Evolutionary conservation across 1,284 basidiomycete species (phyloP).

Genomic region (Leccinum angustisporum): DNA sequence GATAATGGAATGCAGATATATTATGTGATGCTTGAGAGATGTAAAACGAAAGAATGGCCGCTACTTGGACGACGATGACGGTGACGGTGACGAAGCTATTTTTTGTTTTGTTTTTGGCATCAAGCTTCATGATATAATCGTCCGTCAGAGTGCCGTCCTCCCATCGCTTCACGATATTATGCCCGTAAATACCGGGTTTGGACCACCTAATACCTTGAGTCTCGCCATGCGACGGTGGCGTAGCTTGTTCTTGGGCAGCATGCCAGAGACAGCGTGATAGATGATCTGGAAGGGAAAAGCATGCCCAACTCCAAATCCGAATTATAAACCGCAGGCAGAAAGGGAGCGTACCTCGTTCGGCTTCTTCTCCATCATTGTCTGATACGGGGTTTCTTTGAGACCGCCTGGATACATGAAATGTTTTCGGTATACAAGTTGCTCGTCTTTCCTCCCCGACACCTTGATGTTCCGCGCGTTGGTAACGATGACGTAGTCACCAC

Average conservation of each 20-base stretch:
- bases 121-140: conserved; percentile 43
- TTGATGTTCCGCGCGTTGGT: conserved; percentile 85
- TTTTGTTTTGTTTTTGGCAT: conserved; percentile 18
- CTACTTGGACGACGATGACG: conserved; percentile 15
- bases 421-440: conserved; percentile 86
- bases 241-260: conserved; percentile 95
- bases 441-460: conserved; percentile 88
- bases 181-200: conserved; percentile 66
- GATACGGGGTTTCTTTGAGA: conserved; percentile 86
- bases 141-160: conserved; percentile 68
- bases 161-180: conserved; percentile 73
- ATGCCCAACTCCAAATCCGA: background rate
- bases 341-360: conserved; percentile 82
- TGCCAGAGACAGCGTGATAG: conserved; percentile 91
- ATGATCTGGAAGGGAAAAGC: conserved; percentile 67
- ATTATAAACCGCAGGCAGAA: background rate
- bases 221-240: conserved; percentile 83
- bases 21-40: conserved; percentile 4
- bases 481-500: conserved; percentile 97
- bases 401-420: conserved; percentile 96
- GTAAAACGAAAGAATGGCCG: background rate
- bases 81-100: conserved; percentile 9
- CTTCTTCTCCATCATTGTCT: conserved; percentile 78
- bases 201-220: conserved; percentile 81
- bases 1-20: conserved; percentile 10